phyloP scores from a whole-genome alignment of 106 monocot species.

The Iris macrosiphon region DNA sequence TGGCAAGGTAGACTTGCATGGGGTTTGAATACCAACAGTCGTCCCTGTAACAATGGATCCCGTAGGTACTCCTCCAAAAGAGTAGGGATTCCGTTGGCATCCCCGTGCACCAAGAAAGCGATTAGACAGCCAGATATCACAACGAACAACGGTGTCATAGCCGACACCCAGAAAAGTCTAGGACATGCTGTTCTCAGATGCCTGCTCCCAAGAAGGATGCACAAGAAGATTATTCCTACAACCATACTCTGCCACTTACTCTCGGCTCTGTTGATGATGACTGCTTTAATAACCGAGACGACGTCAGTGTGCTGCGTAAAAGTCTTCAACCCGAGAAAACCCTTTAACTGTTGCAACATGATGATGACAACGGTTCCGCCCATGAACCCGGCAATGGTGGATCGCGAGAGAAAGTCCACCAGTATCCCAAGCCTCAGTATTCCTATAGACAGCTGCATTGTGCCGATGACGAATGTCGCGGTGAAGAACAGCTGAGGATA shows the following conservation, averaged over 20 bases:
- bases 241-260: slow-evolving; percentile 79
- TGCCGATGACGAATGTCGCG: slow-evolving; percentile 66
- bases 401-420: slow-evolving; percentile 20
- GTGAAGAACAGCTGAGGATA: slow-evolving; percentile 57
- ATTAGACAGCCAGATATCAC: too few relatives aligned
- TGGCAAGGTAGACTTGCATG: too few relatives aligned
- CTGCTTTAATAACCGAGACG: slow-evolving; percentile 14
- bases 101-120: too few relatives aligned
- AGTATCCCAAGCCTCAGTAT: slow-evolving; percentile 35
- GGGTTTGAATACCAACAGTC: too few relatives aligned
- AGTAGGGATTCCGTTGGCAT: too few relatives aligned
- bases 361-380: slow-evolving; percentile 14
- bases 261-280: slow-evolving; percentile 16
- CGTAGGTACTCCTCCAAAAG: too few relatives aligned
- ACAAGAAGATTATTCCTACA: slow-evolving; percentile 53
- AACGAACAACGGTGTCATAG: too few relatives aligned
- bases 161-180: too few relatives aligned
- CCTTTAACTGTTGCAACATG: slow-evolving; percentile 27
- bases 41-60: too few relatives aligned
- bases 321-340: slow-evolving; percentile 18
- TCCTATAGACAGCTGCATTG: slow-evolving; percentile 52
- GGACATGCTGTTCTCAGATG: too few relatives aligned
- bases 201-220: slow-evolving; percentile 36
- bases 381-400: slow-evolving; percentile 12
- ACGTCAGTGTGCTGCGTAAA: slow-evolving; percentile 19